Evolutionary conservation across 208 protist genomes (phyloP), one percentile per base, ranked within the genome.

Genomic region (Strigomonas oncopelti): DNA sequence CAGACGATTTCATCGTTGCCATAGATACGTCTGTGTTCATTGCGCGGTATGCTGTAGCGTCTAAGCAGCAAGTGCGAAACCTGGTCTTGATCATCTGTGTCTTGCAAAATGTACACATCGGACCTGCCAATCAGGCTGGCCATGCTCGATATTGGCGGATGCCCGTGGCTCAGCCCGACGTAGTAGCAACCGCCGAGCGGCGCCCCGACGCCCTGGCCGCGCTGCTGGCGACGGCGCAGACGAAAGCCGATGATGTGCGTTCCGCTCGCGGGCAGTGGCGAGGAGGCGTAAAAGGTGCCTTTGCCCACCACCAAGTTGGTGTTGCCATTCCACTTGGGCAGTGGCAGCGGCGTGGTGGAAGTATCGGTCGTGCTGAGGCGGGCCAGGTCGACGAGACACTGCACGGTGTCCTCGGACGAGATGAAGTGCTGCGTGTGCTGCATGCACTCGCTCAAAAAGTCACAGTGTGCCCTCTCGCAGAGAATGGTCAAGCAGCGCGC

Each of bases 121-220:
- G 51, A 80, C 22, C 87, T 78, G 22, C 67, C 79, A 67, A 92
- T 86, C 18, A 96, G 80, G 54, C 70, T 87, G 54, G 71, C 67
- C 85, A 93, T 90, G 61, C 83, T 90, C 1, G 72, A 63, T 22
- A 92, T 83, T 9, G 51, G 58, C 25, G 85, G 85, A 60, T 92
- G 81, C 0, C 91, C 91, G 61, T 87, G 80, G 38, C 77, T 75
- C 45, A 96, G 71, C 5, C 91, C 91, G 25, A 94, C 61, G 80
- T 94, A 96, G 74, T 96, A 96, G 75, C 88, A 91, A 4, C 91
- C 88, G 24, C 91, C 91, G 0, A 96, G 80, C 38, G 88, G 78
- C 0, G 85, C 83, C 16, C 91, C 88, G 7, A 73, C 67, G 0
- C 80, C 82, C n/a, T 88, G 78, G 8, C 77, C 77, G 66, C 81